These are phyloP conservation scores for Fusarium sarcochroum DNA, from an alignment of 2,329 filamentous ascomycete genomes.

Conservation along the genomic window DNA sequence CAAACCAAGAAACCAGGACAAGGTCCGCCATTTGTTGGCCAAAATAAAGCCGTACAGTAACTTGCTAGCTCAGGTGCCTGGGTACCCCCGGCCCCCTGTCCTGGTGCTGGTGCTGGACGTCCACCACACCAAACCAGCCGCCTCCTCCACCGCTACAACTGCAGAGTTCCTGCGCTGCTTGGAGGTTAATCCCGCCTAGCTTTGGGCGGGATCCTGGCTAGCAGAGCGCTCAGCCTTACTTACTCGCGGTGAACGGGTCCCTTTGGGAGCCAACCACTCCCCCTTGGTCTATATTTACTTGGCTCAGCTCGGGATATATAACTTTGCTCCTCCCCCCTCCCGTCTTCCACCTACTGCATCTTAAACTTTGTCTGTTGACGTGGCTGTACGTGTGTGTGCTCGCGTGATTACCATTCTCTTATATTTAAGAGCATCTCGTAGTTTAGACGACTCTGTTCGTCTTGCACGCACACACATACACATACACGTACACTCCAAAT, in stretches of 20 bases:
- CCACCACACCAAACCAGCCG: conserved; percentile 45
- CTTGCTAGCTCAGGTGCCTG: conserved; percentile 38
- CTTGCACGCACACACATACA: conserved; percentile 19
- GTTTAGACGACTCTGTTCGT: conserved; percentile 37
- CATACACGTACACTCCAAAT: conserved; percentile 37
- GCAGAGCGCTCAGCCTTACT: conserved; percentile 49
- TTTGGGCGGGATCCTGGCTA: conserved; percentile 40
- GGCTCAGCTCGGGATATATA: conserved; percentile 45
- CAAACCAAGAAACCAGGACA: conserved; percentile 18
- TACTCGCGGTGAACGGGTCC: conserved; percentile 42
- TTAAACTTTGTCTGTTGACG: conserved; percentile 36
- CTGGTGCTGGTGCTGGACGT: conserved; percentile 36
- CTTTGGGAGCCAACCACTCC: conserved; percentile 28
- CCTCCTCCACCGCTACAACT: conserved; percentile 42
- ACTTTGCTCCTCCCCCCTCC: conserved; percentile 40
- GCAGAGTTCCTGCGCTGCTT: conserved; percentile 16
- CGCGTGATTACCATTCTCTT: conserved; percentile 44
- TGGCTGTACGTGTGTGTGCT: conserved; percentile 45
- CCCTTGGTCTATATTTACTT: conserved; percentile 43
- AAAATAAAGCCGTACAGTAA: conserved; percentile 42
- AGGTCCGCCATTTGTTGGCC: conserved; percentile 41
- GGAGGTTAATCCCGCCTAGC: conserved; percentile 32
- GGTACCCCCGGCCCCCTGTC: conserved; percentile 38
- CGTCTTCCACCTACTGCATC: conserved; percentile 23
- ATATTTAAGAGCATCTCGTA: conserved; percentile 38